Evolutionary conservation across 805 yeast species (phyloP).

Genomic region (Candida oleophila): DNA sequence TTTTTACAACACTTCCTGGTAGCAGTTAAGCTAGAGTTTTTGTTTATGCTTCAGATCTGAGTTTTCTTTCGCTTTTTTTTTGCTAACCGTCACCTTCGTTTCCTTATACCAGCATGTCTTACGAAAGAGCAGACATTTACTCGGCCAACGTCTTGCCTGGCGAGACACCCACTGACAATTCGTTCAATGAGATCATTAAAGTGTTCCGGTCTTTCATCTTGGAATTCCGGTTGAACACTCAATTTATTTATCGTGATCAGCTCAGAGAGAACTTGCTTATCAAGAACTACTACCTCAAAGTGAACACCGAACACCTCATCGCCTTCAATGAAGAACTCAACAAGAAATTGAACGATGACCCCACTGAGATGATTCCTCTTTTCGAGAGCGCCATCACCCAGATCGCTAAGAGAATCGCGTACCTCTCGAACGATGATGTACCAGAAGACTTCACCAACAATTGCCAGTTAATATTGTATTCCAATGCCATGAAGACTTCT

Average conservation of each 20-base stretch:
- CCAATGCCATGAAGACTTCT: conserved; percentile 68
- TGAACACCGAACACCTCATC: conserved; percentile 80
- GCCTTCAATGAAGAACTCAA: conserved; percentile 87
- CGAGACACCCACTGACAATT: conserved; percentile 62
- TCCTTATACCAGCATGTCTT: conserved; percentile 51
- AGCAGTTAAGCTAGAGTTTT: not conserved
- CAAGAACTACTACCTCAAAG: conserved; percentile 68
- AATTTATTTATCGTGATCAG: conserved; percentile 87
- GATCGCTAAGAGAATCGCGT: conserved; percentile 74
- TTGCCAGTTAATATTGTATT: conserved; percentile 77
- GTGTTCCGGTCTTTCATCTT: conserved; percentile 80
- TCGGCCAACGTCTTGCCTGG: conserved; percentile 88
- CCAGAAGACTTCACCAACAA: conserved; percentile 59
- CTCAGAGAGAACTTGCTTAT: conserved; percentile 82
- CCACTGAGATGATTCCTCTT: conserved; percentile 81
- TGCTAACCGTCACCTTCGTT: not conserved
- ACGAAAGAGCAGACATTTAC: conserved; percentile 69
- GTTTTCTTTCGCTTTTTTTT: not conserved
- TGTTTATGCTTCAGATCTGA: not conserved
- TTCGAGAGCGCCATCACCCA: conserved; percentile 83
- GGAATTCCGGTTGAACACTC: conserved; percentile 80
- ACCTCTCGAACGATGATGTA: conserved; percentile 50
- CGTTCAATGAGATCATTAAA: conserved; percentile 66
- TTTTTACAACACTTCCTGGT: not conserved
- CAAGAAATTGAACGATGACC: conserved; percentile 80